phyloP scores from a whole-genome alignment of 306 rosid species.

The Quercus aquifolioides region DNA sequence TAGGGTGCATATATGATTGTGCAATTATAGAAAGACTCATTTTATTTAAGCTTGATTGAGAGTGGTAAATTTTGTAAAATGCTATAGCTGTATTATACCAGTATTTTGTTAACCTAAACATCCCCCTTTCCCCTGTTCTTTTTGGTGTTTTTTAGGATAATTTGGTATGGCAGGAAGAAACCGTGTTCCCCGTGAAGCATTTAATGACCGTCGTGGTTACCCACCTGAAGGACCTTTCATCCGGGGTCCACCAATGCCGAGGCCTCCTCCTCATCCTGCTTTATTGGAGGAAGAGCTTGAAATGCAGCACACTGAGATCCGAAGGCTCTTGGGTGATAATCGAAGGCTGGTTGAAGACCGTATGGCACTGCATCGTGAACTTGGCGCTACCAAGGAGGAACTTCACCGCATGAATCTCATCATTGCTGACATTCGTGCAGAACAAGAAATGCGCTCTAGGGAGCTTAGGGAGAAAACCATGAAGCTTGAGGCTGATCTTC shows the following conservation, averaged over 20 bases:
- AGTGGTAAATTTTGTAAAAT: neutral
- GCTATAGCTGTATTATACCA: neutral
- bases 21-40: neutral
- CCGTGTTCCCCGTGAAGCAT: constrained; percentile 49
- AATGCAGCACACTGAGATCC: constrained; percentile 58
- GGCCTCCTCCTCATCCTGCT: constrained; percentile 62
- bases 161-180: constrained; percentile 63
- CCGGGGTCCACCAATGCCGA: constrained; percentile 59
- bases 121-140: neutral
- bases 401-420: constrained; percentile 74
- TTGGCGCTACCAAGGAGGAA: constrained; percentile 69
- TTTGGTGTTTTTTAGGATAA: constrained; percentile 29
- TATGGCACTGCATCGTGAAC: constrained; percentile 62
- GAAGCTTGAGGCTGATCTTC: constrained; percentile 74
- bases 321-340: constrained; percentile 60
- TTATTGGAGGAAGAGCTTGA: constrained; percentile 84
- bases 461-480: constrained; percentile 65
- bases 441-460: constrained; percentile 65
- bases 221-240: constrained; percentile 57
- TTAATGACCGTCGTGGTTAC: constrained; percentile 60
- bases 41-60: neutral
- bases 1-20: neutral
- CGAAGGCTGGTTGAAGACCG: constrained; percentile 71
- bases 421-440: constrained; percentile 61
- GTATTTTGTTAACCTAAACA: neutral